Evolutionary conservation across 495 filamentous ascomycete genomes (phyloP).

Genomic region (Baudoinia panamericana): DNA sequence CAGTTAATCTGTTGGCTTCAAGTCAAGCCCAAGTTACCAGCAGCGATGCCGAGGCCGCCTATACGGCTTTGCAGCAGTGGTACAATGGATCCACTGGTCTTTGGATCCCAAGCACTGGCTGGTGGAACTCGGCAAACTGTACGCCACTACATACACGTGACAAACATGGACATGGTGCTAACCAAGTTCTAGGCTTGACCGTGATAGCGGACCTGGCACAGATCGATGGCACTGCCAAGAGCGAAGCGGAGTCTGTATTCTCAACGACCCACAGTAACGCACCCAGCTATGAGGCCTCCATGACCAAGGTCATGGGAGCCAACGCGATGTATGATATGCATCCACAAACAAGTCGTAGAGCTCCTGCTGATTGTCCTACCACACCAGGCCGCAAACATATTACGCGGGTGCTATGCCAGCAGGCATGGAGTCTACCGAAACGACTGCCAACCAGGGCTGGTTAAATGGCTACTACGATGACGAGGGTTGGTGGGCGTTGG

Average conservation of each 20-base stretch:
- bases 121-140: conserved; percentile 22
- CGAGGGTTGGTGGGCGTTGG: conserved; percentile 22
- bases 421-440: no score
- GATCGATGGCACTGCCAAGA: conserved; percentile 12
- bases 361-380: no score
- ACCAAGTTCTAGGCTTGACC: conserved; percentile 12
- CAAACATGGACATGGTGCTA: not conserved
- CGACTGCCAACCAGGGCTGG: conserved; percentile 5
- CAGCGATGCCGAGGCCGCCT: conserved; percentile 11
- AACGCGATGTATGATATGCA: no score
- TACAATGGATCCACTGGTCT: conserved; percentile 20
- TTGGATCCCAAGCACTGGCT: conserved; percentile 15
- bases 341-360: no score
- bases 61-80: conserved; percentile 15
- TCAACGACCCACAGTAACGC: conserved; percentile 11
- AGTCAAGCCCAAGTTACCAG: no score
- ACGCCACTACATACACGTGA: not conserved
- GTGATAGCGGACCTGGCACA: conserved; percentile 18
- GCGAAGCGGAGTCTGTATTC: conserved; percentile 11
- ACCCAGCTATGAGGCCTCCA: conserved; percentile 15
- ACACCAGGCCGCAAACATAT: conserved; percentile 6
- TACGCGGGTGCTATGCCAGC: no score
- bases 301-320: no score
- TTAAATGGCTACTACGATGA: conserved; percentile 15
- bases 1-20: no score